Percentiles rank a stretch among this genome's conserved stretches.
Conservation (phyloP, 1,139 yeast genomes). For the Pichia cactophila region DNA sequence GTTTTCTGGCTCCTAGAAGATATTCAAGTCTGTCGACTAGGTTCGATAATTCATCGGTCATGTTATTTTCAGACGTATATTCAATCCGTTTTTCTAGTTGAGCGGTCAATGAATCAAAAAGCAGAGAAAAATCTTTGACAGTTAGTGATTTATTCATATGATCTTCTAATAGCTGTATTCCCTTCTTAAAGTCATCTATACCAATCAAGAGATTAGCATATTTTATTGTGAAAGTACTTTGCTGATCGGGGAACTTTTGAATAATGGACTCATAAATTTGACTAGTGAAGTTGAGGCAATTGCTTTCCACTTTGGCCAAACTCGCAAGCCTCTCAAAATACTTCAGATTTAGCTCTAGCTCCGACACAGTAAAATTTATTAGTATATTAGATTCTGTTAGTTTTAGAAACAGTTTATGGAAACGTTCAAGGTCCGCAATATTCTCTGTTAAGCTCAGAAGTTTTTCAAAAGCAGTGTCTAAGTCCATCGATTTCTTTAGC, state of each 20-base stretch:
- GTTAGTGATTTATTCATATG: slow-evolving; percentile 44
- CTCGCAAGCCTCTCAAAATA: slow-evolving; percentile 40
- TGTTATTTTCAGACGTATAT: slow-evolving; percentile 28
- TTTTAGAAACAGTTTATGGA: slow-evolving; percentile 1
- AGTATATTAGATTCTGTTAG: slow-evolving; percentile 29
- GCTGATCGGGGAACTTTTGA: slow-evolving; percentile 53
- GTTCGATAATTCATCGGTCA: slow-evolving; percentile 28
- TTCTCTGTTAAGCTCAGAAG: neutral
- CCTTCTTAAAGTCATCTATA: slow-evolving; percentile 32
- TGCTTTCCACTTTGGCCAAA: slow-evolving; percentile 9
- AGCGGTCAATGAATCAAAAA: slow-evolving; percentile 60
- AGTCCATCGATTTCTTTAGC: neutral
- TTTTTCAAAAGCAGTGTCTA: slow-evolving; percentile 1
- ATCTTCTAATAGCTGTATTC: slow-evolving; percentile 42
- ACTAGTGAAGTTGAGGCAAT: slow-evolving; percentile 4
- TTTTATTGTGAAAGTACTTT: slow-evolving; percentile 42
- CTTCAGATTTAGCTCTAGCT: slow-evolving; percentile 39
- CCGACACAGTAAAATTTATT: slow-evolving; percentile 32
- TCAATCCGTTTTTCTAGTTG: slow-evolving; percentile 49
- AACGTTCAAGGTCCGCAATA: neutral
- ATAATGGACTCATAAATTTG: slow-evolving; percentile 35
- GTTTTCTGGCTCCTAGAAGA: slow-evolving; percentile 46
- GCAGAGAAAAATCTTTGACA: slow-evolving; percentile 52
- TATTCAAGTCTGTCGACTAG: slow-evolving; percentile 47
- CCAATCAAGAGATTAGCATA: slow-evolving; percentile 44